Base-by-base conservation (phyloP, 78 protist genomes). In the Planoprotostelium fungivorum region DNA sequence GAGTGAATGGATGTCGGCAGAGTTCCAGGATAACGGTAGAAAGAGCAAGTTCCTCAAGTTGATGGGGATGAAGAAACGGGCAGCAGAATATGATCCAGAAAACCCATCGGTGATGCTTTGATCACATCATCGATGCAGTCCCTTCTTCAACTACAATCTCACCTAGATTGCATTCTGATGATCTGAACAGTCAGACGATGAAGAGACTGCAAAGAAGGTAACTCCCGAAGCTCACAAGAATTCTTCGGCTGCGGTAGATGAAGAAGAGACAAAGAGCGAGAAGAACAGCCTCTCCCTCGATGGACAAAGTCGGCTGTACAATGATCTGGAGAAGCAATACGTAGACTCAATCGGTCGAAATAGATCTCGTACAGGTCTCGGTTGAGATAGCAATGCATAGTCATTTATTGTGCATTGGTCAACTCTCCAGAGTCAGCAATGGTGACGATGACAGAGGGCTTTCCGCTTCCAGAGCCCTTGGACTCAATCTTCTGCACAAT, bases 401-500 rank as follows among this genome's bases (percentile, higher is more conserved):
- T n/a, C n/a, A n/a, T n/a, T n/a, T n/a, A n/a, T n/a, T n/a, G n/a
- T n/a, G n/a, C n/a, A n/a, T n/a, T n/a, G n/a, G n/a, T n/a, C n/a
- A 92, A 90, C 84, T 83, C 91, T 51, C 95, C 95, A 85, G 86
- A 87, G 84, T 91, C 73, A 29, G 92, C 1, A 88, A 94, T 91
- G 83, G 34, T 83, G 91, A 94, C 63, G 29, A 63, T 38, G 29
- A 16, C 86, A 1, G 92, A 39, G 35, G 96, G 36, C 83, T 89
- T 90, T 35, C 96, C 96, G 16, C 89, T 35, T 85, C 89, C 91
- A 83, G 90, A 37, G 87, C 96, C 96, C 31, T 29, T 37, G 37
- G 38, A n/a, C 73, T 96, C 97, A 83, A 96, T 87, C 9, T 29
- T n/a, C 31, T 91, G 37, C 29, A 96, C 95, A 35, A 96, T 51